Base-by-base conservation (phyloP, 371 early-diverging fungal species). In the Mucor irregularis region DNA sequence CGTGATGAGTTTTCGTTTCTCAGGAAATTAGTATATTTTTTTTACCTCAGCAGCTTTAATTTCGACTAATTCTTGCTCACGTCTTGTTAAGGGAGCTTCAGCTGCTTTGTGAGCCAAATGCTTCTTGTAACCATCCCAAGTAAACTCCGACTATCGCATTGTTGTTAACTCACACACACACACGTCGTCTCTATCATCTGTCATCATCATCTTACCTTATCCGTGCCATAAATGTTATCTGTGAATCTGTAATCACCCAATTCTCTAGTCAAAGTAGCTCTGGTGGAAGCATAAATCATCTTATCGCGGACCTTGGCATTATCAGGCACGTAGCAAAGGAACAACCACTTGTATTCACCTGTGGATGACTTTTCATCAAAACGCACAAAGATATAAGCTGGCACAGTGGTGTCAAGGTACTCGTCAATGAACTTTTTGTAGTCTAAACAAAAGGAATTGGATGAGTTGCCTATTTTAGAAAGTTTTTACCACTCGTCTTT, bases 261-360 rank as follows among this genome's bases (percentile, higher is more conserved):
- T 11, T 85, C 83, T 66, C 84, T 91, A 10, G 84, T 79, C 58
- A 93, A 66, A 3, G 89, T 84, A 13, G 90, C 89, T 39, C 87
- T 80, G 4, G 91, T 85, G 4, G 93, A 83, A 11, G 95, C 94
- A 64, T 92, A 92, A 38, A 95, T 68, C 94, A 93, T 95, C 71
- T 95, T 94, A 49, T 91, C 89, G 16, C 94, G 82, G 25, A 93
- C 85, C 53, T 82, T 76, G 40, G 92, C 89, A 47, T 78, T 42
- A 57, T 93, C 93, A 14, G 95, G 93, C 3, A 93, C 89, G 62
- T 86, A 92, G 42, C 84, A 71, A 39, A 90, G 62, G 29, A 93
- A 79, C 28, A 92, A 63, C 93, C 93, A 94, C 26, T 86, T 81
- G 60, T 74, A 73, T 31, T 77, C 73, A 29, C 77, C 80, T 24